Conservation (phyloP, 2,329 filamentous ascomycete genomes). For the Fusarium papillatum region DNA sequence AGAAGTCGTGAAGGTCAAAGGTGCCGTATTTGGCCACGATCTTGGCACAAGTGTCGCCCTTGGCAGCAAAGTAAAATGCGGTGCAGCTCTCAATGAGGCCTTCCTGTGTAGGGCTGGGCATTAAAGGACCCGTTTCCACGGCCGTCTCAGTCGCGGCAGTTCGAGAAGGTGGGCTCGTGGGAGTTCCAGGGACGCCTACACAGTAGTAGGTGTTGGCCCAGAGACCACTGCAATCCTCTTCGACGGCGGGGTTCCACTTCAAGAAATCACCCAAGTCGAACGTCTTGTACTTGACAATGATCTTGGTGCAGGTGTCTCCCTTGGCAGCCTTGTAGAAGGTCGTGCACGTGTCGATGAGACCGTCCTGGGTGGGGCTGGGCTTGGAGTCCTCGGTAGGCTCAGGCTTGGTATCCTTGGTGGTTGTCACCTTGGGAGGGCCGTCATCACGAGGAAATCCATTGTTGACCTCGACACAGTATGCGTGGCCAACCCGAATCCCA, state of each 20-base stretch:
- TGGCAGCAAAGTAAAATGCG: constrained; percentile 17
- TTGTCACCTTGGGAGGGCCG: not conserved
- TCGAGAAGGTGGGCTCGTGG: not conserved
- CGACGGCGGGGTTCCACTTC: not conserved
- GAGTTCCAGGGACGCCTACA: not conserved
- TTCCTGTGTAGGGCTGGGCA: not conserved
- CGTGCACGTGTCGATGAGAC: not conserved
- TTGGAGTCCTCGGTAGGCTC: not conserved
- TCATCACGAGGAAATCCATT: no score
- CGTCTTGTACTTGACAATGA: not conserved
- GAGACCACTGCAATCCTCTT: not conserved
- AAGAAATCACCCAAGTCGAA: constrained; percentile 20
- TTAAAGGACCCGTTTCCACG: not conserved
- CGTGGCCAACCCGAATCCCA: no score
- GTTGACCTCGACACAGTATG: no score
- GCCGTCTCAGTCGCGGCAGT: not conserved
- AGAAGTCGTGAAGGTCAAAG: constrained; percentile 32
- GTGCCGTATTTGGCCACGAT: not conserved
- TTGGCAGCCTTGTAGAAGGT: constrained; percentile 23
- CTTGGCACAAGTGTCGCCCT: constrained; percentile 2
- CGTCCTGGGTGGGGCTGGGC: not conserved
- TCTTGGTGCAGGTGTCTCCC: constrained; percentile 17
- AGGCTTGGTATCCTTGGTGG: not conserved
- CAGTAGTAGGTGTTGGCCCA: constrained; percentile 10
- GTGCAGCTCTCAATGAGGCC: constrained; percentile 12